These are phyloP conservation scores for Wallacemonas collosoma DNA, from an alignment of 208 protist genomes.

Conservation along the genomic window DNA sequence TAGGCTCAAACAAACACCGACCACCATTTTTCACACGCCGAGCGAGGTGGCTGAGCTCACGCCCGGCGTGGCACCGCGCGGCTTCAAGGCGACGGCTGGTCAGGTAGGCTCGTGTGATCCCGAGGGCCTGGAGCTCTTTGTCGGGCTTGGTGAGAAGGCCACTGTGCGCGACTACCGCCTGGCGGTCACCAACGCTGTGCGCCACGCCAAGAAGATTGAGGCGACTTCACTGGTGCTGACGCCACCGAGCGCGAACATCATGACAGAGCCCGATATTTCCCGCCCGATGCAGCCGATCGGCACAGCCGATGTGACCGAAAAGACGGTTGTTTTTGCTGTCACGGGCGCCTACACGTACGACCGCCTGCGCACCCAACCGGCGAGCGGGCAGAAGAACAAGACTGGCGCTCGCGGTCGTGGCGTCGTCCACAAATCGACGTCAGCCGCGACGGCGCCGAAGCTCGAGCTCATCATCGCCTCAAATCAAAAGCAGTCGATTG, in stretches of 20 bases:
- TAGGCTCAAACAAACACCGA: constrained; percentile 6
- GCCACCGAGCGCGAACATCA: constrained; percentile 24
- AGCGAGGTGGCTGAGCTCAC: background rate
- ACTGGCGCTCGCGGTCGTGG: background rate
- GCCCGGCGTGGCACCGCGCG: constrained; percentile 20
- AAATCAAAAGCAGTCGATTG: constrained; percentile 44
- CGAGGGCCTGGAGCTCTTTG: constrained; percentile 18
- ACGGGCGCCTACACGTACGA: constrained; percentile 80
- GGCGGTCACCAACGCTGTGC: constrained; percentile 74
- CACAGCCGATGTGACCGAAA: constrained; percentile 56
- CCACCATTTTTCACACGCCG: constrained; percentile 6
- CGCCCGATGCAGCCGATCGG: constrained; percentile 44
- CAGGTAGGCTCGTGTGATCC: constrained; percentile 26
- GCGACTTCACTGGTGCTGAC: constrained; percentile 29
- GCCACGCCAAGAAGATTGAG: constrained; percentile 47
- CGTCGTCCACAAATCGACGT: background rate
- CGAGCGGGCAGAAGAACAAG: constrained; percentile 4
- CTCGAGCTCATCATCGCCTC: constrained; percentile 51
- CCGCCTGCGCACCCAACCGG: constrained; percentile 36
- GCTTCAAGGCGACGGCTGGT: constrained; percentile 50
- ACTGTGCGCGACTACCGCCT: constrained; percentile 67
- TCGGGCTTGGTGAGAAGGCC: constrained; percentile 28
- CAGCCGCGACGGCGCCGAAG: constrained; percentile 6
- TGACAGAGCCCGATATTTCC: constrained; percentile 41
- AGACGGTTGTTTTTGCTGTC: constrained; percentile 68